Conservation (phyloP, 1,139 yeast species). For the Saccharomyces hybrid region DNA sequence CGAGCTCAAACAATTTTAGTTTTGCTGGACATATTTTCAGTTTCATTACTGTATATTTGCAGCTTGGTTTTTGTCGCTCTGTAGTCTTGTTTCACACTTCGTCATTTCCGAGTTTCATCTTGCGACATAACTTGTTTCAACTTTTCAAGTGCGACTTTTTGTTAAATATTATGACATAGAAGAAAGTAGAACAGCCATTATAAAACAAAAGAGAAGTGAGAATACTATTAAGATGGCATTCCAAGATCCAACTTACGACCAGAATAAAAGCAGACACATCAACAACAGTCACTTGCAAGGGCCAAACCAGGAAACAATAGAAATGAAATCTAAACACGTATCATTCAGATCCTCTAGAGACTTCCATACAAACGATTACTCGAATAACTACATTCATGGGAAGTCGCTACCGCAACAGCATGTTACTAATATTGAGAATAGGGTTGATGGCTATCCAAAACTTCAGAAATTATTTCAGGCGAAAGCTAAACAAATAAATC, state of each 20-base stretch:
- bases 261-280: neutral
- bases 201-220: neutral
- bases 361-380: slow-evolving; percentile 50
- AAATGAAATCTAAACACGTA: slow-evolving; percentile 12
- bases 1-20: neutral
- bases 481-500: slow-evolving; percentile 44
- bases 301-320: neutral
- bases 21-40: neutral
- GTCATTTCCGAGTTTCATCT: neutral
- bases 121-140: neutral
- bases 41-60: neutral
- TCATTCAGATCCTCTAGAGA: slow-evolving; percentile 21
- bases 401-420: slow-evolving; percentile 54
- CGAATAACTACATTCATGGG: slow-evolving; percentile 59
- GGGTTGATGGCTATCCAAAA: slow-evolving; percentile 81
- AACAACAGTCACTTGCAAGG: neutral
- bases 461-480: slow-evolving; percentile 58
- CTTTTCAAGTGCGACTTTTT: neutral
- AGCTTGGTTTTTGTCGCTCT: neutral
- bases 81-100: neutral
- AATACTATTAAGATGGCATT: neutral
- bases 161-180: neutral
- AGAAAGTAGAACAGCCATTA: neutral
- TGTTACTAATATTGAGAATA: slow-evolving; percentile 56
- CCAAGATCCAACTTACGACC: neutral